These are phyloP conservation scores for Ceratobasidium sp. DNA, from an alignment of 1,284 basidiomycete genomes.

Conservation along the genomic window DNA sequence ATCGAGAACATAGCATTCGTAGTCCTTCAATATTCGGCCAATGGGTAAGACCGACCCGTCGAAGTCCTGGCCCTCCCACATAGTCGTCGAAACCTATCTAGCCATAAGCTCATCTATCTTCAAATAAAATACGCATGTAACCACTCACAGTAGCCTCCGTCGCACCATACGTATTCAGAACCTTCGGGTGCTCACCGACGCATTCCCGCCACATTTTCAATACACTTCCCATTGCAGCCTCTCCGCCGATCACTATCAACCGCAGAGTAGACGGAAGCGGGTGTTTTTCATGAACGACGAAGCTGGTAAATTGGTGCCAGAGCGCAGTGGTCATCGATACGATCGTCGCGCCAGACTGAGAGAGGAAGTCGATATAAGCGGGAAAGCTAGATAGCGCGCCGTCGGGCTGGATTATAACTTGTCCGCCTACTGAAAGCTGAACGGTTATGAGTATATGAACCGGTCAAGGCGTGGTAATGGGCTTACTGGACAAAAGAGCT, in stretches of 20 bases:
- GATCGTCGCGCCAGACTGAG: conserved; percentile 1
- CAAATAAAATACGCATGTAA: not conserved
- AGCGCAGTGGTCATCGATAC: conserved; percentile 1
- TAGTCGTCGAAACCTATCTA: not conserved
- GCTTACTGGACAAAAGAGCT: conserved; percentile 13
- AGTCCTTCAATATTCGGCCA: not conserved
- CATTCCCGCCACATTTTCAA: conserved; percentile 1
- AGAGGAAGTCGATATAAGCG: conserved; percentile 12
- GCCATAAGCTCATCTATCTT: not conserved
- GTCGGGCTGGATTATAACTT: not conserved
- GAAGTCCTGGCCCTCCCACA: conserved; percentile 8
- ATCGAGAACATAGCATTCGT: conserved; percentile 1
- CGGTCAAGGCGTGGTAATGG: no score
- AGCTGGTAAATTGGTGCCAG: conserved; percentile 15
- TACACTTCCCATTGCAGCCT: not conserved
- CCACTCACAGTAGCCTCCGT: conserved; percentile 21
- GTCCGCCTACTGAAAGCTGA: conserved; percentile 12
- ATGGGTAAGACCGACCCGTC: not conserved
- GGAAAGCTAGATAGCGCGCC: conserved; percentile 14
- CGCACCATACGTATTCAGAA: conserved; percentile 15
- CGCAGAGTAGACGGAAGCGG: not conserved
- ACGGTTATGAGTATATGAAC: no score
- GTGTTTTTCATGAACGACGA: not conserved
- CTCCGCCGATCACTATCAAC: conserved; percentile 19
- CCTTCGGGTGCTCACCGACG: not conserved